These are phyloP conservation scores for Suhomyces yuchorum DNA, from an alignment of 1,139 yeast genomes.

Conservation along the genomic window DNA sequence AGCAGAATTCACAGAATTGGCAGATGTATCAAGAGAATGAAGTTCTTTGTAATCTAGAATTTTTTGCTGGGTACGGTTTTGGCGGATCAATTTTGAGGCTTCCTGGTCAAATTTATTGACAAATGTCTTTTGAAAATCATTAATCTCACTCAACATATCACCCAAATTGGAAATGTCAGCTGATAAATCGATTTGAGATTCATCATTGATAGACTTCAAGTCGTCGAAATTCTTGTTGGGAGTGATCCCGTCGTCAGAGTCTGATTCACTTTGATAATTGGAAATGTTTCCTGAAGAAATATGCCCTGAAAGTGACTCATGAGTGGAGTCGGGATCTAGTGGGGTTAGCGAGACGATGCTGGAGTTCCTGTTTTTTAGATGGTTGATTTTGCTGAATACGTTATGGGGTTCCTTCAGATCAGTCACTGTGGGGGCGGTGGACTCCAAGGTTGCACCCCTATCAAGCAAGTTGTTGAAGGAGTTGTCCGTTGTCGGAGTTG, in stretches of 20 bases:
- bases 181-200: conserved; percentile 5
- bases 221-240: conserved; percentile 3
- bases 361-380: not conserved
- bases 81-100: conserved; percentile 12
- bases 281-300: conserved; percentile 9
- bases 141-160: conserved; percentile 34
- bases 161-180: conserved; percentile 15
- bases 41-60: conserved; percentile 40
- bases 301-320: not conserved
- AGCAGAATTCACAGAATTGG: not conserved
- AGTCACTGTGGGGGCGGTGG: conserved; percentile 20
- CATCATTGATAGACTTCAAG: conserved; percentile 3
- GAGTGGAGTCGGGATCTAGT: conserved; percentile 5
- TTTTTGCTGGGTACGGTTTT: conserved; percentile 39
- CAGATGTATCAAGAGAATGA: conserved; percentile 16
- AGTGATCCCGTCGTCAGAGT: conserved; percentile 30
- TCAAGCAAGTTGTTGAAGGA: conserved; percentile 21
- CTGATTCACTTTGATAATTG: conserved; percentile 33
- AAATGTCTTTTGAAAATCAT: conserved; percentile 35
- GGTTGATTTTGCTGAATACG: not conserved
- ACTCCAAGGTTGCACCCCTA: not conserved
- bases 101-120: conserved; percentile 23
- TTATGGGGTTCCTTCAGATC: not conserved
- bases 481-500: conserved; percentile 24
- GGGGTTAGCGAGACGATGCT: not conserved